Percentiles rank a stretch among this genome's conserved stretches.
Evolutionary conservation across 2,329 filamentous ascomycete species (phyloP).

Genomic region (Exophiala sp.): DNA sequence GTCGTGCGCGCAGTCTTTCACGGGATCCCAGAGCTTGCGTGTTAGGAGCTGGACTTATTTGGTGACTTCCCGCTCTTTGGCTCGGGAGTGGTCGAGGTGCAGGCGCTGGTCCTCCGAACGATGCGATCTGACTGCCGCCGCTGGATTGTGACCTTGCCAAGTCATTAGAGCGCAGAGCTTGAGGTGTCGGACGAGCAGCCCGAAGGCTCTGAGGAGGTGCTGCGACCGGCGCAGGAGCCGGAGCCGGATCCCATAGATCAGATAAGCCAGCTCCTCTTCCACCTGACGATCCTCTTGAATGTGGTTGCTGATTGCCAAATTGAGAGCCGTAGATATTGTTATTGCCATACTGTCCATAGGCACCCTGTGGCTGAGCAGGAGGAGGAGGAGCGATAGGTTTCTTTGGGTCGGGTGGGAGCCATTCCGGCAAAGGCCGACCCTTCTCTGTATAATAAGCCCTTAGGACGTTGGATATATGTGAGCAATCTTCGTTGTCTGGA

Average conservation of each 20-base stretch:
- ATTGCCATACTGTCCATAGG: conserved; percentile 53
- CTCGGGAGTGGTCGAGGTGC: conserved; percentile 63
- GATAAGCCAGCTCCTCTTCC: conserved; percentile 50
- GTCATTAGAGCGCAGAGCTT: conserved; percentile 23
- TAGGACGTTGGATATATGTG: conserved; percentile 88
- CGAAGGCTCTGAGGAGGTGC: conserved; percentile 26
- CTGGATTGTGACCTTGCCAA: conserved; percentile 15
- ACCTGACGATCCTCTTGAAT: conserved; percentile 36
- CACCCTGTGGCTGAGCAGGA: conserved; percentile 44
- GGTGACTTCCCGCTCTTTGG: conserved; percentile 71
- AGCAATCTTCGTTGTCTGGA: conserved; percentile 69
- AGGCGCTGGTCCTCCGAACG: conserved; percentile 22
- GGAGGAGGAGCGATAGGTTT: conserved; percentile 49
- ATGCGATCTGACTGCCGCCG: conserved; percentile 5
- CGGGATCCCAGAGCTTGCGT: conserved; percentile 35
- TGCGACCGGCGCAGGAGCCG: conserved; percentile 31
- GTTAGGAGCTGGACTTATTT: conserved; percentile 48
- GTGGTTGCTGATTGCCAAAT: conserved; percentile 32
- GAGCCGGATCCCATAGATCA: conserved; percentile 56
- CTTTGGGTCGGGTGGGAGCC: conserved; percentile 90
- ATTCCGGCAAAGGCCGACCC: conserved; percentile 72
- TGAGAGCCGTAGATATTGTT: conserved; percentile 26
- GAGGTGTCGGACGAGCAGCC: conserved; percentile 33
- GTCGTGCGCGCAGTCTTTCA: conserved; percentile 70
- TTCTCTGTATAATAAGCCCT: conserved; percentile 92